Conservation (phyloP, 2,329 filamentous ascomycete species). For the Pseudogymnoascus sp. region DNA sequence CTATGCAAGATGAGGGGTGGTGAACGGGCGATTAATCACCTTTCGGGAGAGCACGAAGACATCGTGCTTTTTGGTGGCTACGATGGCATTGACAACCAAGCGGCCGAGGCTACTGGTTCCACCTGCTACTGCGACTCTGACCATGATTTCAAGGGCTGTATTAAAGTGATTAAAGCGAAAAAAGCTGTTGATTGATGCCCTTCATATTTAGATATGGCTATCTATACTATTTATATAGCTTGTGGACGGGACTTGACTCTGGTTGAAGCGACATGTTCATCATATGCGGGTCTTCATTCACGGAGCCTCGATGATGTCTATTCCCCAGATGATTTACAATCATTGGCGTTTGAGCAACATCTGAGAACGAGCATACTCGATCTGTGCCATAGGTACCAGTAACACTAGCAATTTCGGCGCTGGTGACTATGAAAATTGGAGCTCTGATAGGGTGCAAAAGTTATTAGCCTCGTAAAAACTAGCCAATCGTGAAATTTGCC, state of each 20-base stretch:
- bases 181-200: background rate
- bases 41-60: slow-evolving; percentile 27
- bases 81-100: slow-evolving; percentile 24
- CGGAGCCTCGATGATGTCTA: background rate
- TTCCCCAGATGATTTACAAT: background rate
- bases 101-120: slow-evolving; percentile 24
- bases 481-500: too few relatives aligned
- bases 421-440: too few relatives aligned
- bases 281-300: background rate
- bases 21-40: slow-evolving; percentile 12
- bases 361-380: background rate
- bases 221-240: background rate
- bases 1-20: too few relatives aligned
- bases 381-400: too few relatives aligned
- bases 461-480: too few relatives aligned
- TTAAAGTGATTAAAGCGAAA: background rate
- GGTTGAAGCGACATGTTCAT: background rate
- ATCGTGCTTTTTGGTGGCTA: slow-evolving; percentile 24
- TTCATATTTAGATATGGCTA: background rate
- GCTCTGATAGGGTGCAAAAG: too few relatives aligned
- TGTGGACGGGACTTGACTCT: background rate
- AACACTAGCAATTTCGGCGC: too few relatives aligned
- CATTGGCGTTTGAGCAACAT: background rate
- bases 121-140: slow-evolving; percentile 25
- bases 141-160: slow-evolving; percentile 20